Evolutionary conservation across 306 rosid genomes (phyloP).

Genomic region (Carpinus fangiana): DNA sequence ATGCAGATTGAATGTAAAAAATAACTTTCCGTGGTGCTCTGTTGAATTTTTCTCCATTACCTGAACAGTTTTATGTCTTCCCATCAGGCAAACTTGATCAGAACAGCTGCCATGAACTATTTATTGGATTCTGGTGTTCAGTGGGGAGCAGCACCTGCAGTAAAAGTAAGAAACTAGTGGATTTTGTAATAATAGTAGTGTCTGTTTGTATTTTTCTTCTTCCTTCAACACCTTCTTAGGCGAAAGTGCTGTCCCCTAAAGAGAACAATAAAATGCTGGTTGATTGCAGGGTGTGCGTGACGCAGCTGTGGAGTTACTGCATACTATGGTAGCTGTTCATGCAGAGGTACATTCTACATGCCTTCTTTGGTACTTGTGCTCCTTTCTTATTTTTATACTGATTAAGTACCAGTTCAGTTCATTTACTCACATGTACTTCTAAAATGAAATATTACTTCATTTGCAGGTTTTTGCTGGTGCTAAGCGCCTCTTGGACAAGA

Average conservation of each 20-base stretch:
- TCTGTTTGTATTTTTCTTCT: slow-evolving; percentile 5
- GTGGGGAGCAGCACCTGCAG: slow-evolving; percentile 98
- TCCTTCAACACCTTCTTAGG: slow-evolving; percentile 7
- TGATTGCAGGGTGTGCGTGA: slow-evolving; percentile 90
- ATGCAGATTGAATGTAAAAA: not conserved
- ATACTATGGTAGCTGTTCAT: slow-evolving; percentile 92
- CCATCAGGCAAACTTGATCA: slow-evolving; percentile 82
- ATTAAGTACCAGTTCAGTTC: slow-evolving; percentile 5
- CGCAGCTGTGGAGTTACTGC: slow-evolving; percentile 93
- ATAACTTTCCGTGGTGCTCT: not conserved
- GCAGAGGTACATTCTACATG: slow-evolving; percentile 76
- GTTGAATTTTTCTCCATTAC: slow-evolving; percentile 2
- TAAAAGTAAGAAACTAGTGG: slow-evolving; percentile 66
- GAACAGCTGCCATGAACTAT: slow-evolving; percentile 86
- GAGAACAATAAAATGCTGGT: slow-evolving; percentile 13
- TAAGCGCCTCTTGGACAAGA: slow-evolving; percentile 91
- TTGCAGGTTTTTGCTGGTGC: slow-evolving; percentile 90
- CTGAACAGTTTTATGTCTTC: slow-evolving; percentile 29
- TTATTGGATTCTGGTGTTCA: slow-evolving; percentile 86
- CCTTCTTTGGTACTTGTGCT: slow-evolving; percentile 16
- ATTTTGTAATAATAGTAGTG: slow-evolving; percentile 21
- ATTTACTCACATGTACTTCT: slow-evolving; percentile 23
- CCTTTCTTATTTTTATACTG: not conserved
- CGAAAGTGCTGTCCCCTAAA: slow-evolving; percentile 21
- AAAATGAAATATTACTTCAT: slow-evolving; percentile 17